Percentiles rank a stretch among this genome's conserved stretches.
Evolutionary conservation across 2,329 filamentous ascomycete species (phyloP).

Genomic region (Pestalotiopsis sp.): DNA sequence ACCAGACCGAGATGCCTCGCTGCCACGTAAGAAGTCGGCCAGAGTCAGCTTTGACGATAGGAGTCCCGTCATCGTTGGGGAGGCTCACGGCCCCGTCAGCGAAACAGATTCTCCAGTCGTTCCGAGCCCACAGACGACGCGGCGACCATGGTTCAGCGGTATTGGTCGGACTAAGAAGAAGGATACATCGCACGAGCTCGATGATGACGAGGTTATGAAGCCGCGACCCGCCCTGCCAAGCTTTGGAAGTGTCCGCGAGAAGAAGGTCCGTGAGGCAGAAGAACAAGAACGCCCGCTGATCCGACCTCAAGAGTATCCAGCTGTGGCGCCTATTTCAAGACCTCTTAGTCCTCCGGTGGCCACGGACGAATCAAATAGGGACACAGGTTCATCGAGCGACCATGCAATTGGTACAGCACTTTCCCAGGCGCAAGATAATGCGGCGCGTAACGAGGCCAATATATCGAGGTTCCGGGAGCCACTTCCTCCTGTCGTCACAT

Average conservation of each 20-base stretch:
- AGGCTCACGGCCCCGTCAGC: constrained; percentile 38
- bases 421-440: constrained; percentile 51
- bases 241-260: constrained; percentile 74
- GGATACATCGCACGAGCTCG: constrained; percentile 50
- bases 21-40: constrained; percentile 63
- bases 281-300: constrained; percentile 63
- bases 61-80: constrained; percentile 55
- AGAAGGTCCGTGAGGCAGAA: constrained; percentile 53
- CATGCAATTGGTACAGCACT: constrained; percentile 59
- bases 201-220: constrained; percentile 71
- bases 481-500: constrained; percentile 70
- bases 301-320: constrained; percentile 47
- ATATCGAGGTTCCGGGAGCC: constrained; percentile 64
- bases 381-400: constrained; percentile 60
- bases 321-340: constrained; percentile 26
- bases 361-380: constrained; percentile 26
- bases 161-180: constrained; percentile 54
- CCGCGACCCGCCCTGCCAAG: constrained; percentile 74
- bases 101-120: constrained; percentile 42
- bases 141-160: constrained; percentile 55
- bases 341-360: constrained; percentile 25
- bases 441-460: constrained; percentile 53
- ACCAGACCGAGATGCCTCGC: constrained; percentile 33
- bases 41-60: constrained; percentile 81
- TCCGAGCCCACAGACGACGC: constrained; percentile 41